Conservation (phyloP, 331 rosid species). For the Quercus tomentella region DNA sequence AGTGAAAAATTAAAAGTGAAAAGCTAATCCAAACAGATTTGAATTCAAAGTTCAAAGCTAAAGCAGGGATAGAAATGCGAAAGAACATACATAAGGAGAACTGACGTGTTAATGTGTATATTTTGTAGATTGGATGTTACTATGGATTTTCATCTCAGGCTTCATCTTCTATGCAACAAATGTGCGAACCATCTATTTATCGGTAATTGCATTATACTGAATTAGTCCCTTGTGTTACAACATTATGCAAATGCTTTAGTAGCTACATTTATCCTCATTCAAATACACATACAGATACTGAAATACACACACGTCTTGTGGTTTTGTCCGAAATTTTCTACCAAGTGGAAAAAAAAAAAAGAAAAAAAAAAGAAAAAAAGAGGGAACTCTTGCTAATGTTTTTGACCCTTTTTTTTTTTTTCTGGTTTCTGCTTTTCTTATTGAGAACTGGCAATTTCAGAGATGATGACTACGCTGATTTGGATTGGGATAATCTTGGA, state of each 20-base stretch:
- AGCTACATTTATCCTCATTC: too few relatives aligned
- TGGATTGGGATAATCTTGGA: constrained; percentile 80
- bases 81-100: background rate
- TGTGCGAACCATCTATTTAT: constrained; percentile 20
- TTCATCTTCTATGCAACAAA: constrained; percentile 22
- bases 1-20: too few relatives aligned
- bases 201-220: constrained; percentile 17
- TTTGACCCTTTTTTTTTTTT: background rate
- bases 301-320: too few relatives aligned
- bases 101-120: background rate
- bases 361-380: too few relatives aligned
- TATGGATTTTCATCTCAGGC: constrained; percentile 29
- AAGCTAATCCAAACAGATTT: too few relatives aligned
- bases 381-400: too few relatives aligned
- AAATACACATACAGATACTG: too few relatives aligned
- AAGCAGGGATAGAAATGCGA: too few relatives aligned
- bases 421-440: background rate
- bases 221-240: background rate
- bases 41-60: too few relatives aligned
- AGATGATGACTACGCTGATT: constrained; percentile 45
- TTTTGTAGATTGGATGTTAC: constrained; percentile 28
- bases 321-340: too few relatives aligned
- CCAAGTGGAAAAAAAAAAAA: background rate
- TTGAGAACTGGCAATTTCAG: constrained; percentile 4
- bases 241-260: background rate